A percentile compares a stretch with the other conserved stretches of the same genome.
Conservation (phyloP, 257 asterid genomes). For the Craterostigma plantagineum region DNA sequence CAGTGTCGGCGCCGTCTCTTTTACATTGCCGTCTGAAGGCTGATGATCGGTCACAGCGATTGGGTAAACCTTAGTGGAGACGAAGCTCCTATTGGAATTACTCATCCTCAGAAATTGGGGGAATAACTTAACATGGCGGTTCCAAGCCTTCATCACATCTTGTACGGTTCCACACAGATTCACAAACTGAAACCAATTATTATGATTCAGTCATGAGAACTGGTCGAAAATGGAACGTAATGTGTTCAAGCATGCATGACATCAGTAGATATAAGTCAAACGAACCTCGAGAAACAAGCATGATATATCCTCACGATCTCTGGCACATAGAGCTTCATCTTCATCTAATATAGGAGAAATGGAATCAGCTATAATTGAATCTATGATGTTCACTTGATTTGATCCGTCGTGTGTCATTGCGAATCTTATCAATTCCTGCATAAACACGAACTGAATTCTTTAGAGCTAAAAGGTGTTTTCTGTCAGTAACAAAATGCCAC, state of each 20-base stretch:
- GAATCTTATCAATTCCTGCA: slow-evolving; percentile 75
- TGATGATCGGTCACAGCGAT: too few species aligned
- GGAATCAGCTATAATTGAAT: slow-evolving; percentile 42
- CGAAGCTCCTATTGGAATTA: slow-evolving; percentile 11
- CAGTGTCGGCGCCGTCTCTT: too few species aligned
- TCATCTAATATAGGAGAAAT: slow-evolving; percentile 37
- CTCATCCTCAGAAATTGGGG: slow-evolving; percentile 41
- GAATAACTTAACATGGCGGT: slow-evolving; percentile 51
- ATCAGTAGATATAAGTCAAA: slow-evolving; percentile 11
- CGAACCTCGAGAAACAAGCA: slow-evolving; percentile 73
- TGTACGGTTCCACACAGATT: slow-evolving; percentile 66
- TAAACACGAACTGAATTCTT: slow-evolving; percentile 7
- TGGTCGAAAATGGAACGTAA: neutral
- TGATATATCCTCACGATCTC: slow-evolving; percentile 62
- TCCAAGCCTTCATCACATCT: slow-evolving; percentile 61
- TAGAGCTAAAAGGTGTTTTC: neutral
- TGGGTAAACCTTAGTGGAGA: too few species aligned
- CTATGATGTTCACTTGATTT: slow-evolving; percentile 35
- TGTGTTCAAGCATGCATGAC: neutral
- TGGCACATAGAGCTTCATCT: slow-evolving; percentile 28
- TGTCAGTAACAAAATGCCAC: too few species aligned
- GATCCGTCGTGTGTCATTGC: slow-evolving; percentile 72
- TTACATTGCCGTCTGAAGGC: too few species aligned
- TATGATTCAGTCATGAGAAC: slow-evolving; percentile 3
- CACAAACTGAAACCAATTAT: slow-evolving; percentile 43